Conservation (phyloP, 805 yeast species). For the Lachancea dasiensis region DNA sequence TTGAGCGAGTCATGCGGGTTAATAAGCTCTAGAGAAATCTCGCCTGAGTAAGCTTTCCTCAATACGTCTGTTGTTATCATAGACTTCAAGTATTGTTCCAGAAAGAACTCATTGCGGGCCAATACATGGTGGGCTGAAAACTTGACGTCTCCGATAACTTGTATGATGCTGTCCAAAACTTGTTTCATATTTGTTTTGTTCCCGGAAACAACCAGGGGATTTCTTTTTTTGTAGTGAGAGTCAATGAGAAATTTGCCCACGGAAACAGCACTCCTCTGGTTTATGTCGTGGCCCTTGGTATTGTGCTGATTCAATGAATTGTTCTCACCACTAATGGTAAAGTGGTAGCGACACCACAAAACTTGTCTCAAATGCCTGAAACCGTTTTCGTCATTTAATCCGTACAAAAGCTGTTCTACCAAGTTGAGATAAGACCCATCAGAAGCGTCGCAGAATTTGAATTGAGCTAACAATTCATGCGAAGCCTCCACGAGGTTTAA, state of each 20-base stretch:
- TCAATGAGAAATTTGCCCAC: conserved; percentile 32
- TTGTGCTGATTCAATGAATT: conserved; percentile 65
- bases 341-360: conserved; percentile 71
- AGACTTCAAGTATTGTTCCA: conserved; percentile 46
- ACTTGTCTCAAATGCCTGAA: conserved; percentile 73
- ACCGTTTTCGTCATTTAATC: conserved; percentile 39
- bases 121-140: conserved; percentile 38
- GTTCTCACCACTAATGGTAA: conserved; percentile 51
- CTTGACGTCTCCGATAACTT: conserved; percentile 62
- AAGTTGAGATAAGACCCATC: conserved; percentile 57
- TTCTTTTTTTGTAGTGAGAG: conserved; percentile 41
- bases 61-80: conserved; percentile 41
- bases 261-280: conserved; percentile 25
- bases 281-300: conserved; percentile 38
- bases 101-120: conserved; percentile 38
- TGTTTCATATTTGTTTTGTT: conserved; percentile 62
- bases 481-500: conserved; percentile 43
- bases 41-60: conserved; percentile 49
- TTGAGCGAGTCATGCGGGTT: conserved; percentile 32
- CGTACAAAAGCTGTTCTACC: conserved; percentile 48
- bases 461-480: conserved; percentile 68
- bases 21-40: conserved; percentile 28
- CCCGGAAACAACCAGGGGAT: conserved; percentile 53
- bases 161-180: conserved; percentile 65
- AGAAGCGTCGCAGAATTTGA: conserved; percentile 62